phyloP scores from a whole-genome alignment of 352 stramenopile genomes.

The Blastocystis hominis region DNA sequence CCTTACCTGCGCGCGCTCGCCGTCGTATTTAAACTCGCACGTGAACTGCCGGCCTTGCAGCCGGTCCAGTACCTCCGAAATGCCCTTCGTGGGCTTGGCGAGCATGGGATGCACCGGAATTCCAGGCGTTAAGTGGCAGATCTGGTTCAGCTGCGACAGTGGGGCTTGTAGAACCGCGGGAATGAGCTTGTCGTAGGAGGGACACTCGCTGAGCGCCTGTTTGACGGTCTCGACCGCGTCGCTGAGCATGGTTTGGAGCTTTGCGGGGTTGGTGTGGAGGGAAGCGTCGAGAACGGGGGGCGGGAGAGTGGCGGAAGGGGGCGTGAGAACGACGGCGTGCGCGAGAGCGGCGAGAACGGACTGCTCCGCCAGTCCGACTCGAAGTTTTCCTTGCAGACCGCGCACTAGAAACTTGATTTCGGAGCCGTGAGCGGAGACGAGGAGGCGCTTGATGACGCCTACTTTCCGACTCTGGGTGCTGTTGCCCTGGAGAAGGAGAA shows the following conservation, averaged over 20 bases:
- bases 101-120: constrained; percentile 96
- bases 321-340: constrained; percentile 78
- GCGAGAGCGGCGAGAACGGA: constrained; percentile 91
- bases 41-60: constrained; percentile 88
- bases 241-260: constrained; percentile 67
- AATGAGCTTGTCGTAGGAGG: constrained; percentile 85
- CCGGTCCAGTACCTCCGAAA: constrained; percentile 88
- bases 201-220: constrained; percentile 89
- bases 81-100: constrained; percentile 87
- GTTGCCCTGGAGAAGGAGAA: constrained; percentile 79
- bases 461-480: constrained; percentile 92
- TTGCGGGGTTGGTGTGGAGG: not conserved
- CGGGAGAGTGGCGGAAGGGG: not conserved
- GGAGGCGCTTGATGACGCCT: constrained; percentile 86
- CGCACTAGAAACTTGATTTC: constrained; percentile 97
- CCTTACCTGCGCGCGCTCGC: constrained; percentile 82
- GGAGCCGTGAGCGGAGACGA: constrained; percentile 71
- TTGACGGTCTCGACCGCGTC: constrained; percentile 83
- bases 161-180: constrained; percentile 71
- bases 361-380: constrained; percentile 88
- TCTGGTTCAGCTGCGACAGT: constrained; percentile 58
- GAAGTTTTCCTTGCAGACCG: constrained; percentile 90
- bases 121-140: constrained; percentile 78
- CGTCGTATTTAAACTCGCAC: constrained; percentile 99
- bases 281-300: not conserved